Base-by-base conservation (phyloP, 2,329 filamentous ascomycete species). In the Grosmannia clavigera region DNA sequence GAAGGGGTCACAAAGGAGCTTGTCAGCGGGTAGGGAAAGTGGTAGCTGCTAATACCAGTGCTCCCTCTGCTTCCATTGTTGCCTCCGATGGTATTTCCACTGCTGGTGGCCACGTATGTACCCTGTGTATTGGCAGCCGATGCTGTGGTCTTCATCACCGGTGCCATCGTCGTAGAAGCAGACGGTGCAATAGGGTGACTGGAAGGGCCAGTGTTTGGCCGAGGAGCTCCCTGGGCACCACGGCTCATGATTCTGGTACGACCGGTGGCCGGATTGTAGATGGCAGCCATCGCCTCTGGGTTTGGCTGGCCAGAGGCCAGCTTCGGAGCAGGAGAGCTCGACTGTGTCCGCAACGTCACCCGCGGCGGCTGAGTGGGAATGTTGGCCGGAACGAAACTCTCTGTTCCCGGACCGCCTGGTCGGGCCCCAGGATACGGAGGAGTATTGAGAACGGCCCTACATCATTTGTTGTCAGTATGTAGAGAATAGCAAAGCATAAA, bases 371-470 rank as follows among this genome's bases (percentile, higher is more conserved):
- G n/a, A 5, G 14, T 5, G 0, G 62, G 64, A 3, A 65, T 14
- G 1, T 55, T 10, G 2, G 57, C 40, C 1, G 64, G 38, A 43
- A 61, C 60, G 14, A 62, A 65, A 25, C 27, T 22, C 27, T 61
- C 55, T 1, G 63, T 65, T 19, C 59, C 60, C 6, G 60, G 51
- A 2, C 38, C 60, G 6, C 64, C 64, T 3, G 64, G 63, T 16
- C 48, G 31, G 5, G 64, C 64, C 10, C 63, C 63, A 10, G 60
- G 27, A 38, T 59, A 65, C 9, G 64, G 64, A 14, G 64, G 64
- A 3, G 58, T 35, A 22, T 65, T 65, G 25, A 64, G 58, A 9
- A 60, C 54, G 4, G 64, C 64, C 2, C 64, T 65, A 57, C 22
- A 3, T 3, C 55, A 12, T 10, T 19, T 16, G 5, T 27, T 38